phyloP scores from a whole-genome alignment of 2,329 filamentous ascomycete species.

The Fusarium robinianum region DNA sequence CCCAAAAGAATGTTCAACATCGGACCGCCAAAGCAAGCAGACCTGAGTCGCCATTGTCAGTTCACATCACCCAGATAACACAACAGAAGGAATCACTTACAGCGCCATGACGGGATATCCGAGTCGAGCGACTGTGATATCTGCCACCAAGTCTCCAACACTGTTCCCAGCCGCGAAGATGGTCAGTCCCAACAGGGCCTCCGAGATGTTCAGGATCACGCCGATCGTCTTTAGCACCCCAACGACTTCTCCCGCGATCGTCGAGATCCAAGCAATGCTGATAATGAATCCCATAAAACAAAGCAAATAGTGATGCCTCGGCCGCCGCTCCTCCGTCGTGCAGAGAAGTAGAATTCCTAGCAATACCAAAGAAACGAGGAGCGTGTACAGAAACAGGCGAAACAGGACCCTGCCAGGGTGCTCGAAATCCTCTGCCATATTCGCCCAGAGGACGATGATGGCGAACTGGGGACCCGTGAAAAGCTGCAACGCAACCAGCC shows the following conservation, averaged over 20 bases:
- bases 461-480: conserved; percentile 88
- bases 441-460: conserved; percentile 74
- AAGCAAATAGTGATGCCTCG: conserved; percentile 75
- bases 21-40: conserved; percentile 95
- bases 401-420: conserved; percentile 57
- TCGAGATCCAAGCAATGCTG: conserved; percentile 93
- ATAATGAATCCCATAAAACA: conserved; percentile 92
- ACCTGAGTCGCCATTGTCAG: conserved; percentile 49
- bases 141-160: conserved; percentile 88
- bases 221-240: conserved; percentile 92
- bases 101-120: conserved; percentile 96
- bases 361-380: conserved; percentile 70
- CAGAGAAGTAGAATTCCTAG: conserved; percentile 69
- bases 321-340: conserved; percentile 69
- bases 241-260: conserved; percentile 93
- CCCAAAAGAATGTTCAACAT: conserved; percentile 97
- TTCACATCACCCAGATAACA: not conserved
- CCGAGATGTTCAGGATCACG: conserved; percentile 88
- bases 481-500: conserved; percentile 83
- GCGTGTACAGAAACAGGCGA: conserved; percentile 63
- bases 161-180: conserved; percentile 97
- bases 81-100: conserved; percentile 47
- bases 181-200: conserved; percentile 91
- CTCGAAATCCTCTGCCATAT: conserved; percentile 63
- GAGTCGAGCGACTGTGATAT: conserved; percentile 90